These are phyloP conservation scores for Tylopilus balloui DNA, from an alignment of 768 basidiomycete genomes.

Conservation along the genomic window DNA sequence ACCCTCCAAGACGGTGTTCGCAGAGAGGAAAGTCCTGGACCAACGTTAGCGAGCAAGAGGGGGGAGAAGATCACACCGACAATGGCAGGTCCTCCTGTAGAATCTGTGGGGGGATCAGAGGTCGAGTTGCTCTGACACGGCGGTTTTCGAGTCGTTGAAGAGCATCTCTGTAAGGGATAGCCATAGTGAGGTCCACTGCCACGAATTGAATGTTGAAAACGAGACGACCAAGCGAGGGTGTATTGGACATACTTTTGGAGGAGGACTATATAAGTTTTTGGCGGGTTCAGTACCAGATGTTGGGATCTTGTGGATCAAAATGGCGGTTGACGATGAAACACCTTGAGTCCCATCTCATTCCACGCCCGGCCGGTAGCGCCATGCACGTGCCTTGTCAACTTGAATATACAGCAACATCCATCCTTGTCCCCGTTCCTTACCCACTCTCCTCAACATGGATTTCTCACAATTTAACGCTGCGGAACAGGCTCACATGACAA, in stretches of 20 bases:
- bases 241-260: slow-evolving; percentile 18
- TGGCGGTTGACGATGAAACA: background rate
- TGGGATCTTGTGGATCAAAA: background rate
- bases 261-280: slow-evolving; percentile 13
- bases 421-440: background rate
- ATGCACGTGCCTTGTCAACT: slow-evolving; percentile 6
- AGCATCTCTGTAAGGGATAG: slow-evolving; percentile 76
- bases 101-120: slow-evolving; percentile 92
- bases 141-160: slow-evolving; percentile 79
- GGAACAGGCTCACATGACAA: slow-evolving; percentile 96
- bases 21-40: slow-evolving; percentile 66
- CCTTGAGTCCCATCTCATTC: background rate
- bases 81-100: slow-evolving; percentile 90
- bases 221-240: background rate
- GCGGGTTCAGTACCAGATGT: slow-evolving; percentile 12
- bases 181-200: slow-evolving; percentile 49
- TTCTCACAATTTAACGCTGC: slow-evolving; percentile 84
- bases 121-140: slow-evolving; percentile 80
- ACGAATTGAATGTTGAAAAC: slow-evolving; percentile 18
- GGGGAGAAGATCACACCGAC: slow-evolving; percentile 36
- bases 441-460: slow-evolving; percentile 56
- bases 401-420: background rate
- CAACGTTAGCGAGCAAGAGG: slow-evolving; percentile 1
- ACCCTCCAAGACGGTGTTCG: slow-evolving; percentile 87
- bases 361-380: slow-evolving; percentile 11